Percentiles rank a stretch among this genome's conserved stretches.
phyloP scores from a whole-genome alignment of 257 asterid genomes.

The Scutellaria galericulata region DNA sequence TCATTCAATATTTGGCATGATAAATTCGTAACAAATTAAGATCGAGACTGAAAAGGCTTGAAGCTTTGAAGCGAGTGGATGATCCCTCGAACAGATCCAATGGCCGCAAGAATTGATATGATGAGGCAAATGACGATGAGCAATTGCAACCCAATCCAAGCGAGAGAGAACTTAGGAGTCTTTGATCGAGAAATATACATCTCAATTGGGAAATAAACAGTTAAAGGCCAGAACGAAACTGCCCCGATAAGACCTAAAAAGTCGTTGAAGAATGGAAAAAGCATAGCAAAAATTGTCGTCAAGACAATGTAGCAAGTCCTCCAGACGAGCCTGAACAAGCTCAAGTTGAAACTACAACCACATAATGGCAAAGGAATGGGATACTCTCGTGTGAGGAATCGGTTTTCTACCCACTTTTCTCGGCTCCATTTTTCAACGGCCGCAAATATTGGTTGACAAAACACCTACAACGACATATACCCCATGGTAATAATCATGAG shows the following conservation, averaged over 20 bases:
- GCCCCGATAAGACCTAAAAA: constrained; percentile 74
- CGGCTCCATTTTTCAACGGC: constrained; percentile 50
- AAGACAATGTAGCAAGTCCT: constrained; percentile 56
- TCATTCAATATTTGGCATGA: background rate
- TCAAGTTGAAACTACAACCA: constrained; percentile 43
- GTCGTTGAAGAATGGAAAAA: constrained; percentile 76
- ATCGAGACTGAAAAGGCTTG: constrained; percentile 51
- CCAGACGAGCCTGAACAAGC: constrained; percentile 59
- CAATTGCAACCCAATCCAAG: constrained; percentile 55
- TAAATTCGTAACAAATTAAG: constrained; percentile 31
- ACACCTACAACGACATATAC: constrained; percentile 45
- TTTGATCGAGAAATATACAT: constrained; percentile 54
- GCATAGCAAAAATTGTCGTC: constrained; percentile 58
- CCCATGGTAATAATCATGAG: too few species aligned
- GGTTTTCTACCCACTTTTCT: constrained; percentile 44
- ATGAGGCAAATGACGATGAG: constrained; percentile 53
- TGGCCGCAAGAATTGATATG: constrained; percentile 63
- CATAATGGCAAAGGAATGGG: constrained; percentile 29
- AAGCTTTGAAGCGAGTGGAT: constrained; percentile 36
- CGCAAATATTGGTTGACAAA: constrained; percentile 62
- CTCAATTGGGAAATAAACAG: constrained; percentile 66
- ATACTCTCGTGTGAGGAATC: constrained; percentile 41
- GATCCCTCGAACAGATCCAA: constrained; percentile 66
- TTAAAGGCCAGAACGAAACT: constrained; percentile 65
- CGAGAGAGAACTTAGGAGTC: constrained; percentile 41